Evolutionary conservation across 495 filamentous ascomycete genomes (phyloP).

Genomic region (Penicillium ochrochloron): DNA sequence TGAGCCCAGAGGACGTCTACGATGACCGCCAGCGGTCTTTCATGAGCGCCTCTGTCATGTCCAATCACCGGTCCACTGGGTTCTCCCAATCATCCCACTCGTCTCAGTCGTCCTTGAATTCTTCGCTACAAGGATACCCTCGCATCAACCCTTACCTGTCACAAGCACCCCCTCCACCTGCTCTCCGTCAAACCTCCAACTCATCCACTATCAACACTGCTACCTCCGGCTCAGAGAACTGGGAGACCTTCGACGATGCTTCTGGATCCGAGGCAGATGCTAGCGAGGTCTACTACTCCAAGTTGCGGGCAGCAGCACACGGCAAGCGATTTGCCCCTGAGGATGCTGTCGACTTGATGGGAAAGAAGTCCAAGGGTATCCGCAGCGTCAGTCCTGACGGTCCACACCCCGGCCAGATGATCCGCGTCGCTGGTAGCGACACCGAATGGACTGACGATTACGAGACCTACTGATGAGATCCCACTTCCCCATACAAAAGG

Average conservation of each 20-base stretch:
- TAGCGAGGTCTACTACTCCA: constrained; percentile 77
- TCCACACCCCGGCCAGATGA: constrained; percentile 43
- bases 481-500: constrained; percentile 1
- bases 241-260: constrained; percentile 88
- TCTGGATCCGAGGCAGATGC: constrained; percentile 75
- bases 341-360: constrained; percentile 52
- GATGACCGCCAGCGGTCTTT: constrained; percentile 66
- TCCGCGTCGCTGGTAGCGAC: constrained; percentile 53
- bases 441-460: constrained; percentile 56
- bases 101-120: constrained; percentile 44
- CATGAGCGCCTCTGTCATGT: constrained; percentile 53
- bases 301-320: constrained; percentile 67
- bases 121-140: constrained; percentile 44
- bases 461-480: constrained; percentile 44
- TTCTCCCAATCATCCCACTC: constrained; percentile 50
- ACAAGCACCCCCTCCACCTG: constrained; percentile 52
- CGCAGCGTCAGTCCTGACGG: constrained; percentile 52
- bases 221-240: constrained; percentile 86
- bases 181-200: constrained; percentile 71
- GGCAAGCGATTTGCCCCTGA: constrained; percentile 67
- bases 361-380: constrained; percentile 60
- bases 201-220: constrained; percentile 65
- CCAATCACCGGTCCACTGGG: constrained; percentile 31
- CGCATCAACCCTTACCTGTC: constrained; percentile 48
- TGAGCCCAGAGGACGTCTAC: constrained; percentile 84